Evolutionary conservation across 2,329 filamentous ascomycete species (phyloP).

Genomic region (Coniella lustricola): DNA sequence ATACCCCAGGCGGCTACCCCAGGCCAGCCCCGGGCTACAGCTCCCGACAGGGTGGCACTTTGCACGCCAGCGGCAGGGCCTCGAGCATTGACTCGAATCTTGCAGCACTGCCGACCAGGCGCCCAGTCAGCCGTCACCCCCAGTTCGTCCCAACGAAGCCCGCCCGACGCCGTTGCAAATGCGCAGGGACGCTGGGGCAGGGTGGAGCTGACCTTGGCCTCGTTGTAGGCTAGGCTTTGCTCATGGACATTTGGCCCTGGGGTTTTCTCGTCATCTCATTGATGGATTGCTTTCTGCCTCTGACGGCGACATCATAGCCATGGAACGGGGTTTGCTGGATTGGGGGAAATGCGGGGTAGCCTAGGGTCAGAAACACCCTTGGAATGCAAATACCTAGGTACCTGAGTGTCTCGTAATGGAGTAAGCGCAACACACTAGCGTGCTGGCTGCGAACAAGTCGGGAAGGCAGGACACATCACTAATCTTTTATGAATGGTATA

Average conservation of each 20-base stretch:
- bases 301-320: neutral
- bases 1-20: too few relatives aligned
- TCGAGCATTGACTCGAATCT: neutral
- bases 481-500: too few relatives aligned
- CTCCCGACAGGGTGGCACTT: neutral
- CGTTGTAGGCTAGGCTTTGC: constrained; percentile 5
- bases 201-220: neutral
- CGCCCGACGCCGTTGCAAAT: constrained; percentile 1
- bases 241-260: too few relatives aligned
- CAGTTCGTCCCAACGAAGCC: too few relatives aligned
- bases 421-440: neutral
- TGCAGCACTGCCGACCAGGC: neutral
- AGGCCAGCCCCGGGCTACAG: neutral
- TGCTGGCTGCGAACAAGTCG: neutral
- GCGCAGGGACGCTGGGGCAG: constrained; percentile 2
- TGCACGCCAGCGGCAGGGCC: too few relatives aligned
- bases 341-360: constrained; percentile 12
- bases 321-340: neutral
- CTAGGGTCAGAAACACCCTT: too few relatives aligned
- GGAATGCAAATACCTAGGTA: too few relatives aligned
- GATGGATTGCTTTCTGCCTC: constrained; percentile 10
- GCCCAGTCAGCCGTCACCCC: neutral
- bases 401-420: neutral
- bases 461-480: too few relatives aligned
- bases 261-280: constrained; percentile 10